Evolutionary conservation across 768 basidiomycete genomes (phyloP), one percentile per base, ranked within the genome.

Genomic region (Lyophyllum semitale): DNA sequence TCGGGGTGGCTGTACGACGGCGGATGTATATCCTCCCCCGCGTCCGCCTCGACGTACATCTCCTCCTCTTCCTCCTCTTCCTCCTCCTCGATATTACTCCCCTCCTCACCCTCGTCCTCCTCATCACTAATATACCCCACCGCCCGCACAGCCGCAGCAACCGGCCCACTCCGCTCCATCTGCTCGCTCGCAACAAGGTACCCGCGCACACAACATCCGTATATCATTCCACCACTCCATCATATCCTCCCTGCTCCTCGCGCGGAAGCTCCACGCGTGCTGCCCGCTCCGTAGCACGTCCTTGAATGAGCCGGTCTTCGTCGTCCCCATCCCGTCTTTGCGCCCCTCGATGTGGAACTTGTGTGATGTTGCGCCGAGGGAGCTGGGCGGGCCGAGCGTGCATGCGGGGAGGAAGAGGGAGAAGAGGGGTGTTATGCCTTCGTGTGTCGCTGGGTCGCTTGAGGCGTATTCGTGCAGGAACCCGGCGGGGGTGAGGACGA

Each of bases 161-260:
- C 89, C 0, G 94, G 94, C 2, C 96, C 97, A 35, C 86, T 87
- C 41, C 97, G 79, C 73, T 97, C 93, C 73, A 98, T 90, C 68
- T 85, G 82, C 75, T 98, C 97, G 60, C 89, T 91, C 30, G 95
- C 94, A 37, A 98, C 93, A 50, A 99, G 81, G 68, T 97, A 98
- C 58, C n/a, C 93, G 73, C 20, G 95, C 93, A 64, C 94, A 95
- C 37, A 96, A 76, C 93, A 95, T 95, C 57, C 92, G 74, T 37
- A 95, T 79, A 67, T 98, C 97, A 67, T 98, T 98, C 97, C 97
- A 99, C 93, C 97, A 97, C 74, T 99, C 97, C 93, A 98, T 93
- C 93, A 98, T 94, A 62, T 98, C 96, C 59, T 98, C 96, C 60
- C 90, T 84, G 54, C 87, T 89, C 56, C 96, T 76, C 43, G 91